Evolutionary conservation across 495 filamentous ascomycete genomes (phyloP).

Genomic region (Hypoxylon intermedium): DNA sequence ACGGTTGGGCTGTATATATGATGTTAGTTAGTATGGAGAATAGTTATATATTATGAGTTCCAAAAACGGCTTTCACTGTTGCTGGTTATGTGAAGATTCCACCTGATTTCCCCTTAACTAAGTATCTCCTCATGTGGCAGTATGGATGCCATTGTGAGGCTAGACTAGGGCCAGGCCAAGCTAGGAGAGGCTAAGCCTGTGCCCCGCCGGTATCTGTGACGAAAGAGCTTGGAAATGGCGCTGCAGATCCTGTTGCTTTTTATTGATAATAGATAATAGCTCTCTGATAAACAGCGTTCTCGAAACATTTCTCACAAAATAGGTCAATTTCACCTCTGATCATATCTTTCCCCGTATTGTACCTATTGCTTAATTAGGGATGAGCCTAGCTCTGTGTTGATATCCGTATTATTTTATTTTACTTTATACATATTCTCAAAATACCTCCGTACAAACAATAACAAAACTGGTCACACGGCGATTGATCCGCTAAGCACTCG

Average conservation of each 20-base stretch:
- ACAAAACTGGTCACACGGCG: neutral
- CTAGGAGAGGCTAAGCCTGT: slow-evolving; percentile 6
- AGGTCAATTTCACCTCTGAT: neutral
- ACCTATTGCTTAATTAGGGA: slow-evolving; percentile 3
- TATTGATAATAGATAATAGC: slow-evolving; percentile 4
- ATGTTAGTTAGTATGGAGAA: slow-evolving; percentile 4
- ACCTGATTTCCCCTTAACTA: too few species aligned
- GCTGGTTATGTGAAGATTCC: too few species aligned
- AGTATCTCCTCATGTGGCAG: too few species aligned
- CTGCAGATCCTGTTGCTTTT: slow-evolving; percentile 8
- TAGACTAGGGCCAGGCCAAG: neutral
- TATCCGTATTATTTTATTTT: neutral
- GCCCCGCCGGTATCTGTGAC: slow-evolving; percentile 25
- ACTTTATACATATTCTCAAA: neutral
- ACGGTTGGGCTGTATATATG: slow-evolving; percentile 16
- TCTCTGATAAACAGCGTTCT: neutral
- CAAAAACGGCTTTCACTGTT: neutral
- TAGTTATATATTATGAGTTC: slow-evolving; percentile 18
- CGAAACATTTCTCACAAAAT: neutral
- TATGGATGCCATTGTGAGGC: slow-evolving; percentile 3
- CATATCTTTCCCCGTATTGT: slow-evolving; percentile 2
- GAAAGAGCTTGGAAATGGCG: slow-evolving; percentile 15
- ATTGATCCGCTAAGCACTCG: neutral
- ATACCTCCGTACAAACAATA: neutral
- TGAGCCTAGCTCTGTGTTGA: neutral